A percentile compares a stretch with the other conserved stretches of the same genome.
phyloP scores from a whole-genome alignment of 495 filamentous ascomycete species.

The Podospora pseudoanserina region DNA sequence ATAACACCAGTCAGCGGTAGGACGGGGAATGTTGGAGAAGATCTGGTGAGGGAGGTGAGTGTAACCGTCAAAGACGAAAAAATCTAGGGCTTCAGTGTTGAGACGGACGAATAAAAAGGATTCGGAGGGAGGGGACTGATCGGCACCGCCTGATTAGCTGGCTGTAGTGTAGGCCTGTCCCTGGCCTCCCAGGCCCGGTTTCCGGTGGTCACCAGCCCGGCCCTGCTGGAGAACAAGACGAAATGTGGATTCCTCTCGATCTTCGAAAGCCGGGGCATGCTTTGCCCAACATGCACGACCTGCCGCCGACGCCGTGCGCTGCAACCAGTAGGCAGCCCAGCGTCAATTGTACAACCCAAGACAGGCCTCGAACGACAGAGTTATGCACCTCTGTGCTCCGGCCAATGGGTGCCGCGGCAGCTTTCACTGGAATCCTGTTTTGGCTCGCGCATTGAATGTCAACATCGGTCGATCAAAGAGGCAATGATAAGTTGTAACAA shows the following conservation, averaged over 20 bases:
- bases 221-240: neutral
- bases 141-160: slow-evolving; percentile 18
- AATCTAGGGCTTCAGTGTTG: neutral
- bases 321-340: neutral
- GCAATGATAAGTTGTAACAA: neutral
- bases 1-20: neutral
- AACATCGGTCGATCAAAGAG: neutral
- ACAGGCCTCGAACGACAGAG: neutral
- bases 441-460: neutral
- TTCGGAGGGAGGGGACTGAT: slow-evolving; percentile 9
- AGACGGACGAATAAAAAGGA: slow-evolving; percentile 6
- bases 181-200: slow-evolving; percentile 8
- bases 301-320: neutral
- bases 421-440: neutral
- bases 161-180: neutral
- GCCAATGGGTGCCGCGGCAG: neutral
- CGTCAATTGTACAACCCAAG: neutral
- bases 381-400: neutral
- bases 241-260: slow-evolving; percentile 6
- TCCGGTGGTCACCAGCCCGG: slow-evolving; percentile 9
- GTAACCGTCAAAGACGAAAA: no score
- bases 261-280: neutral
- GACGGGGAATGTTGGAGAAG: neutral
- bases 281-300: neutral
- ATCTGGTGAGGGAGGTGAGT: neutral